A percentile compares a stretch with the other conserved stretches of the same genome.
phyloP scores from a whole-genome alignment of 192 early-diverging fungal genomes.

The Linnemannia elongata region DNA sequence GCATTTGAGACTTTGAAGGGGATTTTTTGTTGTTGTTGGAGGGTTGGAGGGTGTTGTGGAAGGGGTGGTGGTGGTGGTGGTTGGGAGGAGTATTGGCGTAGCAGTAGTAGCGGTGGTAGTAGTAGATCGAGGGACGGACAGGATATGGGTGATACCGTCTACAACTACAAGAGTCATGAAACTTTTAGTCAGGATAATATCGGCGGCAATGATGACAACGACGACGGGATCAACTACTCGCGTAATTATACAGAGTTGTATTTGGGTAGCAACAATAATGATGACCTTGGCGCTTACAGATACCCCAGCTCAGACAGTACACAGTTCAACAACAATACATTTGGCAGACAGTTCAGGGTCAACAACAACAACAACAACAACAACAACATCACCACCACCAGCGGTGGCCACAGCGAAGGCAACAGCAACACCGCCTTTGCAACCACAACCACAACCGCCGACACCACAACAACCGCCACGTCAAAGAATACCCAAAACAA shows the following conservation, averaged over 20 bases:
- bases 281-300: neutral
- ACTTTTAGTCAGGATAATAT: neutral
- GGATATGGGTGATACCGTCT: neutral
- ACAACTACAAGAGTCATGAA: neutral
- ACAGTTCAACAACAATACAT: neutral
- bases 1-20: neutral
- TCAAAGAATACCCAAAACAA: neutral
- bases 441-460: neutral
- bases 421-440: neutral
- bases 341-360: neutral
- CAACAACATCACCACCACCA: neutral
- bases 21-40: neutral
- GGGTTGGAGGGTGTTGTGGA: neutral
- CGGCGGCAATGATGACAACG: neutral
- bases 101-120: neutral
- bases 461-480: neutral
- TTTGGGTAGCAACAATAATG: neutral
- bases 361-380: neutral
- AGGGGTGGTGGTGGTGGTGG: too few relatives aligned
- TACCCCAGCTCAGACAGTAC: neutral
- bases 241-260: neutral
- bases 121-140: neutral
- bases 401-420: neutral
- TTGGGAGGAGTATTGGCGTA: neutral
- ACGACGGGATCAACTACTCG: neutral